These are phyloP conservation scores for Hygrophorus russula DNA, from an alignment of 768 basidiomycete genomes.

Conservation along the genomic window DNA sequence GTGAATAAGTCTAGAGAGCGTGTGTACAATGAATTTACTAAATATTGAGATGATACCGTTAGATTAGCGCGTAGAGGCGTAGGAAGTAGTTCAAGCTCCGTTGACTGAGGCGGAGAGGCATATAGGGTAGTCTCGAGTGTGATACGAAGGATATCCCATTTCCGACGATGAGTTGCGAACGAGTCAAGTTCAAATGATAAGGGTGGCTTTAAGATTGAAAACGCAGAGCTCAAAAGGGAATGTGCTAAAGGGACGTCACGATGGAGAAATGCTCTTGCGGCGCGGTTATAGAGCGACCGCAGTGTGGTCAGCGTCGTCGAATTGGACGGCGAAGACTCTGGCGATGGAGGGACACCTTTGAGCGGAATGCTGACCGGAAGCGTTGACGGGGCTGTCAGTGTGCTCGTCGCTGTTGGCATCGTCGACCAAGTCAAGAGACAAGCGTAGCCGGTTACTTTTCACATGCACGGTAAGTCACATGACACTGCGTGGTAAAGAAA, in stretches of 20 bases:
- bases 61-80: constrained; percentile 39
- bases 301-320: constrained; percentile 37
- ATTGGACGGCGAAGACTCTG: constrained; percentile 12
- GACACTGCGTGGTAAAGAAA: not conserved
- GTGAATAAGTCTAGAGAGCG: constrained; percentile 65
- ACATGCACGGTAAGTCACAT: not conserved
- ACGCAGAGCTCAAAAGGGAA: constrained; percentile 57
- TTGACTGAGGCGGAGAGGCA: constrained; percentile 36
- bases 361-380: constrained; percentile 19
- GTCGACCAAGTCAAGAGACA: not conserved
- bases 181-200: constrained; percentile 20
- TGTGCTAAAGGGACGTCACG: constrained; percentile 60
- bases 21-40: constrained; percentile 43
- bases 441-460: not conserved
- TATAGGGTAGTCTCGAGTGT: constrained; percentile 73
- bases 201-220: constrained; percentile 43
- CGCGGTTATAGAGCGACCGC: constrained; percentile 64
- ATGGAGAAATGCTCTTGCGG: constrained; percentile 68
- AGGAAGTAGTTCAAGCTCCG: constrained; percentile 31
- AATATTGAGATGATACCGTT: constrained; percentile 44
- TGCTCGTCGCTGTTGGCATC: constrained; percentile 44
- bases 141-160: constrained; percentile 83
- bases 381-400: constrained; percentile 20
- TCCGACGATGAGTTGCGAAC: constrained; percentile 47
- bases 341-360: constrained; percentile 18